Percentiles rank a stretch among this genome's conserved stretches.
Evolutionary conservation across 208 protist genomes (phyloP).

Genomic region (Leishmania tarentolae): DNA sequence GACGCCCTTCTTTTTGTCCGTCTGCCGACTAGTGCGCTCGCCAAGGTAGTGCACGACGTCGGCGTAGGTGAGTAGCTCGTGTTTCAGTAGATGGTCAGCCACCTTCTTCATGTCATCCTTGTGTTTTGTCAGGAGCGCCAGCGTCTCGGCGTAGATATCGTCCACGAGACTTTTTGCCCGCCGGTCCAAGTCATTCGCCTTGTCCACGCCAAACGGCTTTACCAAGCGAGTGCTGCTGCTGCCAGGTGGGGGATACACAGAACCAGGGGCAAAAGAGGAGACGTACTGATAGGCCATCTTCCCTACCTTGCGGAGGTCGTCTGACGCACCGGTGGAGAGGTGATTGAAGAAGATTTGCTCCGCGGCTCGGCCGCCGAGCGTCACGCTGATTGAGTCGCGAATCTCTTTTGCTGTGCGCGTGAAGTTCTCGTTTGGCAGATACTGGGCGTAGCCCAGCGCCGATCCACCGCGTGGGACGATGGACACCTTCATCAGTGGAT

Average conservation of each 20-base stretch:
- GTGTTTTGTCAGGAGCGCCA: conserved; percentile 63
- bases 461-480: conserved; percentile 96
- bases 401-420: conserved; percentile 93
- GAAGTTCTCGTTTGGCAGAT: conserved; percentile 95
- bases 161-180: conserved; percentile 88
- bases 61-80: conserved; percentile 82
- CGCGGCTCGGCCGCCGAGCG: conserved; percentile 93
- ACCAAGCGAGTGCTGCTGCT: conserved; percentile 53
- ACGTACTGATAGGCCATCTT: conserved; percentile 94
- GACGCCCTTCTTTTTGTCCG: conserved; percentile 56
- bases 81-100: conserved; percentile 81
- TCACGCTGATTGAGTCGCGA: conserved; percentile 94
- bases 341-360: conserved; percentile 94
- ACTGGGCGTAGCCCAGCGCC: conserved; percentile 98
- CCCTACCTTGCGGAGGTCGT: conserved; percentile 96
- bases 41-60: conserved; percentile 86
- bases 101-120: conserved; percentile 87
- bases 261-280: conserved; percentile 60
- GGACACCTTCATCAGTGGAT: conserved; percentile 98
- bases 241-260: conserved; percentile 80
- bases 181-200: conserved; percentile 86
- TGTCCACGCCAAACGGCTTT: conserved; percentile 91
- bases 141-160: conserved; percentile 74
- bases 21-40: conserved; percentile 35
- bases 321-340: conserved; percentile 94